Base-by-base conservation (phyloP, 139 green algal genomes). In the Chlorella sp. region DNA sequence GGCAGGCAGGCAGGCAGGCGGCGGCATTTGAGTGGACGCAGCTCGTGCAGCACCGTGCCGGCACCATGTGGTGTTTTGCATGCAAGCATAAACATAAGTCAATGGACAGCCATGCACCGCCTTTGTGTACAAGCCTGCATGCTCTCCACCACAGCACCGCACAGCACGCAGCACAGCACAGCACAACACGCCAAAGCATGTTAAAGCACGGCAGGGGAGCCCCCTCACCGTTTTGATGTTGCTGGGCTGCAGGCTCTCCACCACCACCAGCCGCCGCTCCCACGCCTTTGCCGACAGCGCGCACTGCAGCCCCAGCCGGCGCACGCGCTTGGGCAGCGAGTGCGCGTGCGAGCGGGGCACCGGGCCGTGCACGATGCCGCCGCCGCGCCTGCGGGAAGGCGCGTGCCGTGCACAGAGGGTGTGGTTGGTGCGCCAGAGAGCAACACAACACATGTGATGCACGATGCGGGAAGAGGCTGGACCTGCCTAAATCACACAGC, bases 251-350 rank as follows among this genome's bases (percentile, higher is more conserved):
- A 98, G 91, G 39, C 91, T 93, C 32, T 98, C 95, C 40, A 99
- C 86, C 0, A 99, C 82, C 34, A 97, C 77, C 57, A 99, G 90
- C 11, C 96, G 91, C 9, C 96, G 94, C 90, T 98, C 97, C 57
- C 92, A 90, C 18, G 93, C 91, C 85, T 97, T 97, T 61, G 96
- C 96, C 7, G 96, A 97, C 37, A 99, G 93, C 26, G 97, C 97
- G 85, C 94, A 97, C 79, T 95, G 95, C 78, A 99, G 93, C 14
- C 95, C 97, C 68, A 98, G 91, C 28, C 94, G 91, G 26, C 96
- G 93, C 16, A 98, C 95, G 73, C 97, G 95, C 79, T 96, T 95
- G 42, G 94, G 93, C 37, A 99, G 94, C 28, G 81, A 85, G 89
- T 97, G 93, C 28, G 92, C 96, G 87, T 99, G 96, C 0, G 92